Evolutionary conservation across 2,329 filamentous ascomycete species (phyloP), one percentile per base, ranked within the genome.

Genomic region (Cercospora brassicicola): DNA sequence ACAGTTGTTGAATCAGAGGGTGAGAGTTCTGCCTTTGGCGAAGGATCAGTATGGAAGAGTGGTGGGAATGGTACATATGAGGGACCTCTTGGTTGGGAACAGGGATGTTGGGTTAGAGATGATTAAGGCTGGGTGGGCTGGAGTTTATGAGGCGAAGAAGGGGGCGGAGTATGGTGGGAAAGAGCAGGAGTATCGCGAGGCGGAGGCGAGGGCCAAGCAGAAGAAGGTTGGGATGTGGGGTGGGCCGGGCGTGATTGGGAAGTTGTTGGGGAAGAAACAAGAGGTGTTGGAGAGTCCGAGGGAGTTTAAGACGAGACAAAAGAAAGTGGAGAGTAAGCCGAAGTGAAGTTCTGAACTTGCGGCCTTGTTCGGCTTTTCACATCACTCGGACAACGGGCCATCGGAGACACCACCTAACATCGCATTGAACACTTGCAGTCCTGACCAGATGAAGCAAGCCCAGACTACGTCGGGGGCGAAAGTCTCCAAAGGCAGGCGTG

Each of bases 1-100:
- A 4, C 92, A 93, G 78, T 83, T 98, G 9, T 81, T 88, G 23
- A 85, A 90, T 68, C 88, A 88, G 36, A 89, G 90, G 65, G 91
- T 99, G 64, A 89, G 94, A 66, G 91, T 89, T n/a, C 89, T 91
- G 75, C 86, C 97, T 62, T 92, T 94, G 80, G 89, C 89, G 68
- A 87, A 89, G 63, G 96, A 99, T 78, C 95, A 98, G 78, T 99
- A 98, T 79, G 91, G 94, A 72, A 90, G 95, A 56, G 89, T 96
- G 5, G 93, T 99, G 1, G 93, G 90, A 15, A 95, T 92, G 0
- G 94, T 94, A 0, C 92, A 88, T 75, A 48, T 61, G 53, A 57
- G 72, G 62, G 60, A 68, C 53, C 80, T 92, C 9, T 84, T 92
- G 59, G 80, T 92, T 9, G 84, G 92, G 68, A 89, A 88, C 73